These are phyloP conservation scores for Pelargonium myrrhifolium DNA, from an alignment of 441 rosid genomes.

Conservation along the genomic window DNA sequence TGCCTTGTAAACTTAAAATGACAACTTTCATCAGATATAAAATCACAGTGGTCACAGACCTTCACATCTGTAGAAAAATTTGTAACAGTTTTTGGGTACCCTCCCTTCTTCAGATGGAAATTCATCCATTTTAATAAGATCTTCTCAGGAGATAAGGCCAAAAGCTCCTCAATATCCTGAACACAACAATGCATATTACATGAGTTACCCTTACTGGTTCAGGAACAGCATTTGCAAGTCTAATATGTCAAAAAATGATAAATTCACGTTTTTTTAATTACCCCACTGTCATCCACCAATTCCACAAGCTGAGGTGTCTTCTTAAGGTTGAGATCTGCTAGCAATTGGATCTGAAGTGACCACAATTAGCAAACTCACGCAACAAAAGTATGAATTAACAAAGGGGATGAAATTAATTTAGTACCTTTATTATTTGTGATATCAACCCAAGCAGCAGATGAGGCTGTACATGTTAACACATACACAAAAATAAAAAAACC, in stretches of 20 bases:
- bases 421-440: slow-evolving; percentile 69
- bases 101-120: slow-evolving; percentile 66
- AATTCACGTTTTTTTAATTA: slow-evolving; percentile 18
- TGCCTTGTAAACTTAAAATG: not conserved
- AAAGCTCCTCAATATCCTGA: slow-evolving; percentile 62
- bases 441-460: slow-evolving; percentile 65
- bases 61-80: slow-evolving; percentile 64
- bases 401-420: slow-evolving; percentile 7
- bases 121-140: slow-evolving; percentile 67
- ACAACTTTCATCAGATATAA: not conserved
- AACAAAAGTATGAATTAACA: not conserved
- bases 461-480: slow-evolving; percentile 35
- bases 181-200: slow-evolving; percentile 4
- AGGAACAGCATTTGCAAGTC: not conserved
- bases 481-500: slow-evolving; percentile 11
- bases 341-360: slow-evolving; percentile 52
- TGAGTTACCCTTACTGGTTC: not conserved
- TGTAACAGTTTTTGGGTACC: slow-evolving; percentile 50
- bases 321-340: slow-evolving; percentile 63
- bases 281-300: slow-evolving; percentile 55
- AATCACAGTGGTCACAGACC: slow-evolving; percentile 29
- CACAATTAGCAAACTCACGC: slow-evolving; percentile 13
- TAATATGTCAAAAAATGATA: not conserved
- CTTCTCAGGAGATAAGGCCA: slow-evolving; percentile 66
- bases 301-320: slow-evolving; percentile 77